phyloP scores from a whole-genome alignment of 495 filamentous ascomycete species.

The Gamarada debralockiae region DNA sequence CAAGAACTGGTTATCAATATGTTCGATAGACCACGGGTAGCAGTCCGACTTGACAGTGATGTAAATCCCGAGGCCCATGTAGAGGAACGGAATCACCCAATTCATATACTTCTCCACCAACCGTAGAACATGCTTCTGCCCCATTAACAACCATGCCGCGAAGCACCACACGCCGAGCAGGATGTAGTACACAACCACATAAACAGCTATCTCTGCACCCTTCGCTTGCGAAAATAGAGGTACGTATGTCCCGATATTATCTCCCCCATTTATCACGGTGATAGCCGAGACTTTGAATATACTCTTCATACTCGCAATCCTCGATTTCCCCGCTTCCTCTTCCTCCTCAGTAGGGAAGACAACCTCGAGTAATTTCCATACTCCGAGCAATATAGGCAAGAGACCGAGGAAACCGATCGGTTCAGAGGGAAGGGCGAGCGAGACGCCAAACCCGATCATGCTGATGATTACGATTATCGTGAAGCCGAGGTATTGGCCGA shows the following conservation, averaged over 20 bases:
- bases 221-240: constrained; percentile 21
- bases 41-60: constrained; percentile 13
- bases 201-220: constrained; percentile 18
- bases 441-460: constrained; percentile 18
- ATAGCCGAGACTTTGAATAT: no score
- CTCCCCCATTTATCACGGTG: no score
- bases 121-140: constrained; percentile 13
- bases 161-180: constrained; percentile 20
- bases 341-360: constrained; percentile 1
- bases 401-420: constrained; percentile 12
- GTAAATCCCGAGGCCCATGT: constrained; percentile 13
- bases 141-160: constrained; percentile 10
- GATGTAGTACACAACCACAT: constrained; percentile 16
- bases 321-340: background rate
- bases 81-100: constrained; percentile 10
- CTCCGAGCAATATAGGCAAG: constrained; percentile 4
- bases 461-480: constrained; percentile 15
- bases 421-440: constrained; percentile 13
- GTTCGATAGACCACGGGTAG: constrained; percentile 7
- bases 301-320: constrained; percentile 4
- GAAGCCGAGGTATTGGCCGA: constrained; percentile 20
- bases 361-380: constrained; percentile 6
- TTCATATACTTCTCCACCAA: constrained; percentile 10
- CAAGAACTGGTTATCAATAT: no score
- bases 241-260: no score